phyloP scores from a whole-genome alignment of 2,329 filamentous ascomycete species.

The Fusarium verrucosum region DNA sequence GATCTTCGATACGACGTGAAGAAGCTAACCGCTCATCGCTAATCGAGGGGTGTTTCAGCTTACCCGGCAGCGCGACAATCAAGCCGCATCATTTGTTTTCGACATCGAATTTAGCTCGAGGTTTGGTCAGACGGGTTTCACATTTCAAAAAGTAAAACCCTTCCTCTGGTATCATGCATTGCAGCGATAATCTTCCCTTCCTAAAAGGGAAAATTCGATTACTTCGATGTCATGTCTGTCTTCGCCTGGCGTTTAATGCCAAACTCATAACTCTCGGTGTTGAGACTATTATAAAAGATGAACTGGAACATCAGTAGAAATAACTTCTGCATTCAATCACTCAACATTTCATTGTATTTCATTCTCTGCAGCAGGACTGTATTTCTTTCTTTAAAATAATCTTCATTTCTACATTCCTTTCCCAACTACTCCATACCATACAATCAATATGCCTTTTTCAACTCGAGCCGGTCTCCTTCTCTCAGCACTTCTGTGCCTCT shows the following conservation, averaged over 20 bases:
- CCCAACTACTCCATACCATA: not conserved
- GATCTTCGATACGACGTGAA: no score
- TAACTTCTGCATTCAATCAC: not conserved
- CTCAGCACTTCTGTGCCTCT: not conserved
- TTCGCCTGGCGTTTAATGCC: not conserved
- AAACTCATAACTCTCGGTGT: not conserved
- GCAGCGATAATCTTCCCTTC: not conserved
- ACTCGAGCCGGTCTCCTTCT: not conserved
- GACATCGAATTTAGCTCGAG: not conserved
- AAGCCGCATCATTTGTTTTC: not conserved
- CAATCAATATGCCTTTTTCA: not conserved
- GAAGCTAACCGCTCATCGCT: no score
- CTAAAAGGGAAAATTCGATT: conserved; percentile 11
- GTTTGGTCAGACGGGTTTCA: not conserved
- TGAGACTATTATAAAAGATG: not conserved
- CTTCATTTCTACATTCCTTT: not conserved
- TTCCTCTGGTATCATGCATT: not conserved
- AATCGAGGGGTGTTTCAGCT: not conserved
- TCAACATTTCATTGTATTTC: not conserved
- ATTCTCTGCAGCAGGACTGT: conserved; percentile 16
- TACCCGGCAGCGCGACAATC: not conserved
- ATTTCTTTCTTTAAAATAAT: not conserved
- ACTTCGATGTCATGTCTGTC: not conserved
- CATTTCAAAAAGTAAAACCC: not conserved
- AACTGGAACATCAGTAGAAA: not conserved